Conservation (phyloP, 306 rosid species). For the Vigna unguiculata region DNA sequence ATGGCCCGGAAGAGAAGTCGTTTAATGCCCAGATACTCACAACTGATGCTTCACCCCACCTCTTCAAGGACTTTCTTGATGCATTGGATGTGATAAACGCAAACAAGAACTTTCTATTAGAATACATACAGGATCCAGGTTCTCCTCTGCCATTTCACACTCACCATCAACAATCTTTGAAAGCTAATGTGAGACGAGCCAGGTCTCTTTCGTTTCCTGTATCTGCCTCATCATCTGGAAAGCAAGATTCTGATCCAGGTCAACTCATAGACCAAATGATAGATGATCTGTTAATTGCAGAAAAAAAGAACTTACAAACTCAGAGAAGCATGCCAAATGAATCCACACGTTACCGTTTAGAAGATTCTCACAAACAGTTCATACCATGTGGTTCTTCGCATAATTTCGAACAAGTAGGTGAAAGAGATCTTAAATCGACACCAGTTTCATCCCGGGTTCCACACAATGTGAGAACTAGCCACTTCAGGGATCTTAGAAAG, state of each 20-base stretch:
- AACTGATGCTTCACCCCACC: constrained; percentile 58
- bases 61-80: constrained; percentile 68
- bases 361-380: not conserved
- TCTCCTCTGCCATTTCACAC: constrained; percentile 55
- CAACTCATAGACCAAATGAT: constrained; percentile 43
- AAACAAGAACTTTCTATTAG: constrained; percentile 60
- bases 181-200: constrained; percentile 41
- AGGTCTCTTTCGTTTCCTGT: constrained; percentile 65
- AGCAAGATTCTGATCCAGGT: constrained; percentile 36
- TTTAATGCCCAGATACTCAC: constrained; percentile 52
- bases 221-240: constrained; percentile 39
- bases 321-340: not conserved
- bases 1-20: constrained; percentile 43
- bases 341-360: not conserved
- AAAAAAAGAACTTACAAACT: constrained; percentile 26
- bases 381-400: constrained; percentile 23
- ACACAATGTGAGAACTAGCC: constrained; percentile 44
- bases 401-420: not conserved
- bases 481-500: constrained; percentile 65
- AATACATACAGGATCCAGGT: constrained; percentile 60
- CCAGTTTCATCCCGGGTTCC: constrained; percentile 35
- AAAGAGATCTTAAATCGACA: constrained; percentile 12
- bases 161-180: constrained; percentile 41
- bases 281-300: constrained; percentile 5
- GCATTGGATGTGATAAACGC: constrained; percentile 63